Evolutionary conservation across 768 basidiomycete genomes (phyloP).

Genomic region (Leccinum truebloodii): DNA sequence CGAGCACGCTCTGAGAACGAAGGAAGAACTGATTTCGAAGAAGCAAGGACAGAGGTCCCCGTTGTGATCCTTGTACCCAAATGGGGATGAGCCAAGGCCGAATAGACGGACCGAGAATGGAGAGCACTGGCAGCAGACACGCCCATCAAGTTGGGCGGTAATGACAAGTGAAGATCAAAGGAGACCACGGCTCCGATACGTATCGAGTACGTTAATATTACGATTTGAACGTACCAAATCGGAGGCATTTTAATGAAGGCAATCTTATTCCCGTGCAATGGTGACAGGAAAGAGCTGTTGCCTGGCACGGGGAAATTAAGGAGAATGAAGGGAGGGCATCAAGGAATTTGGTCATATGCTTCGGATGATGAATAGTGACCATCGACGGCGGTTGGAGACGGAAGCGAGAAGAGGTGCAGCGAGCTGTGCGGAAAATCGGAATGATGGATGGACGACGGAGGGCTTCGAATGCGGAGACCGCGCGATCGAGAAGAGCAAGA

Average conservation of each 20-base stretch:
- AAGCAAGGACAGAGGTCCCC: constrained; percentile 14
- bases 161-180: constrained; percentile 27
- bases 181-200: constrained; percentile 26
- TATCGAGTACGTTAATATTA: constrained; percentile 31
- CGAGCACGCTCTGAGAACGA: constrained; percentile 7
- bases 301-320: constrained; percentile 7
- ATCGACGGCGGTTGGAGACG: neutral
- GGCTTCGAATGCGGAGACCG: constrained; percentile 20
- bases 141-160: constrained; percentile 12
- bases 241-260: constrained; percentile 20
- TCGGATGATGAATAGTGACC: constrained; percentile 18
- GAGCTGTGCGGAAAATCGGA: constrained; percentile 24
- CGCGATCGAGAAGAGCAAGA: constrained; percentile 26
- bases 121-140: constrained; percentile 3
- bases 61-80: constrained; percentile 16
- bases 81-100: constrained; percentile 1
- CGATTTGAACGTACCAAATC: constrained; percentile 18
- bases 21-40: constrained; percentile 4
- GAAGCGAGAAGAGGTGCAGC: constrained; percentile 4
- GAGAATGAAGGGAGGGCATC: constrained; percentile 5
- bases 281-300: constrained; percentile 8
- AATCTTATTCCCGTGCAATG: constrained; percentile 26
- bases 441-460: constrained; percentile 12
- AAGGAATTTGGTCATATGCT: constrained; percentile 12
- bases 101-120: constrained; percentile 11